Base-by-base conservation (phyloP, 164 flowering plant species). In the Vitis labrusca region DNA sequence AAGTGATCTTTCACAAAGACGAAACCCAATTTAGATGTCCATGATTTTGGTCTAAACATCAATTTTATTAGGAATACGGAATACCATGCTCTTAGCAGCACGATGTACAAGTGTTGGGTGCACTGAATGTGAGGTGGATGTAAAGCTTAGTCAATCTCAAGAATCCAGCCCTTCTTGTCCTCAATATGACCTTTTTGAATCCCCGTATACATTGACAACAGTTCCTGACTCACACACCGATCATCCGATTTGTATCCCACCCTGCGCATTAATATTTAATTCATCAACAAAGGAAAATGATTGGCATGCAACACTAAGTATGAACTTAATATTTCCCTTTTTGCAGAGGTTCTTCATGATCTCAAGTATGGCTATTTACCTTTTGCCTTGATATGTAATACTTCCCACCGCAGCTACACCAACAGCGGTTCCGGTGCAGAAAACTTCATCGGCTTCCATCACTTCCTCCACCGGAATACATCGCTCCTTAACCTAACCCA, bases 381-480 rank as follows among this genome's bases (percentile, higher is more conserved):
- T 93, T 74, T 74, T 76, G 17, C 74, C 83, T 59, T 77, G 81
- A 74, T 85, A 82, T 47, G 94, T 85, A 4, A 93, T 71, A 64
- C 86, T 86, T 60, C 97, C 94, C 1, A 91, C 97, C 9, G 89
- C 78, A 59, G 93, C 88, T 61, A 93, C 82, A 10, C 83, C 91
- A 17, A 90, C 97, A 2, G 98, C 97, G 11, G 97, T 91, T 77
- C 98, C 98, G 0, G 98, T 90, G 85, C 94, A 85, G 74, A 94
- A 94, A 10, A 92, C 93, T 82, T 94, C 98, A 44, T 92, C 91
- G 0, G 97, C 97, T 12, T 86, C 83, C 37, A 77, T 54, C 72
- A 94, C 50, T 65, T 94, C 98, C 2, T 91, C 92, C 12, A 85
- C 84, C 0, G 82, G 75, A 51, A 94, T 69, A 9, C 71, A 58